Percentiles rank a stretch among this genome's conserved stretches.
phyloP scores from a whole-genome alignment of 768 basidiomycete genomes.

The Mycena rosella region DNA sequence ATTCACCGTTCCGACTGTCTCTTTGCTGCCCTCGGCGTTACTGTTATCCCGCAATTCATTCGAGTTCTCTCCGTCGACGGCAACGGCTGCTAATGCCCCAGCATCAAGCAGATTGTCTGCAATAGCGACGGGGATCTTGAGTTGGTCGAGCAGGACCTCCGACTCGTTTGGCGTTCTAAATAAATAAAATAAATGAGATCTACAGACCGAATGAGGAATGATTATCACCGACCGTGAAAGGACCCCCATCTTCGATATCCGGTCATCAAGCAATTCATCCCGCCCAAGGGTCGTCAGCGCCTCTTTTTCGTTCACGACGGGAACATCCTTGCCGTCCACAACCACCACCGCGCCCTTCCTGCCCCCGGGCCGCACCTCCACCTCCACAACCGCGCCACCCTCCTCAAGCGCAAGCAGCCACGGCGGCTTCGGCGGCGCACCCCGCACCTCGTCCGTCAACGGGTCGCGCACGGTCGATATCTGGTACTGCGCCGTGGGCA shows the following conservation, averaged over 20 bases:
- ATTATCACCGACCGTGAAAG: conserved; percentile 67
- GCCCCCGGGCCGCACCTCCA: conserved; percentile 60
- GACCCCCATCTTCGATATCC: conserved; percentile 72
- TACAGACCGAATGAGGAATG: conserved; percentile 22
- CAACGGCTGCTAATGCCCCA: conserved; percentile 19
- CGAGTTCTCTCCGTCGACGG: conserved; percentile 37
- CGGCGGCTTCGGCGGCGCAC: conserved; percentile 71
- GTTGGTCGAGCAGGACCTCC: conserved; percentile 70
- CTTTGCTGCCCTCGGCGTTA: conserved; percentile 33
- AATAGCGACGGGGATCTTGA: conserved; percentile 71
- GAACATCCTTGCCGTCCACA: conserved; percentile 64
- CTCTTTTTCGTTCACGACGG: conserved; percentile 82
- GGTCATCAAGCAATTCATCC: conserved; percentile 82
- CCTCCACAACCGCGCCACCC: conserved; percentile 65
- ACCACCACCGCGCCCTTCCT: conserved; percentile 52
- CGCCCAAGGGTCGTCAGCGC: conserved; percentile 76
- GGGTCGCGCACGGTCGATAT: conserved; percentile 85
- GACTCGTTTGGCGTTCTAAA: conserved; percentile 68
- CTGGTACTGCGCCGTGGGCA: conserved; percentile 89
- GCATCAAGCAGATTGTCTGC: conserved; percentile 69
- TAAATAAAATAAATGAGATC: conserved; percentile 25
- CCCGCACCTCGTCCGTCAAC: conserved; percentile 75
- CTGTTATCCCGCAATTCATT: conserved; percentile 38
- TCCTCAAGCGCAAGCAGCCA: conserved; percentile 82
- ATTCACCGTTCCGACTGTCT: conserved; percentile 40